These are phyloP conservation scores for Neurospora sp. DNA, from an alignment of 495 filamentous ascomycete species.

Conservation along the genomic window DNA sequence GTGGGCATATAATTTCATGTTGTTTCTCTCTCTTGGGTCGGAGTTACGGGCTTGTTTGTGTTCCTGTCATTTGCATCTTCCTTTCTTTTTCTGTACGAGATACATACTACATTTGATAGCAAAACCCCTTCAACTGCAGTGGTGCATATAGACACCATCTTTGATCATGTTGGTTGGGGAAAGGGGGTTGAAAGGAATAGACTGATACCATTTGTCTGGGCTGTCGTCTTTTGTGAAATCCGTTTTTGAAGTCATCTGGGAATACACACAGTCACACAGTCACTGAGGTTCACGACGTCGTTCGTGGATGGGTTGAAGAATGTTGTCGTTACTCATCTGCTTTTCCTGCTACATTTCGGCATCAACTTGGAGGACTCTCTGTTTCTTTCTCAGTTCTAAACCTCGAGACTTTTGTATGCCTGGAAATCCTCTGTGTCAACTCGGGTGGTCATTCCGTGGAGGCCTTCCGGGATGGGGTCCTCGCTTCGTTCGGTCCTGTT, in stretches of 20 bases:
- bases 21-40: background rate
- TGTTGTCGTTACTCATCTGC: background rate
- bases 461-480: background rate
- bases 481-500: too few relatives aligned
- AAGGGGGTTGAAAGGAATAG: background rate
- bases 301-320: background rate
- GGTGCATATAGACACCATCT: background rate
- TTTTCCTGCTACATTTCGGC: background rate
- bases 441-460: background rate
- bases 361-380: background rate
- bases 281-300: background rate
- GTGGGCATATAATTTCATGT: background rate
- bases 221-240: background rate
- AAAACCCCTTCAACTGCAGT: background rate
- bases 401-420: background rate
- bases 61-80: background rate
- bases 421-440: background rate
- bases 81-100: background rate
- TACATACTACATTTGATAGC: background rate
- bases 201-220: constrained; percentile 1
- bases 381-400: background rate
- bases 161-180: background rate
- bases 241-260: background rate
- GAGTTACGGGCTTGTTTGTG: background rate
- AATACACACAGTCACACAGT: background rate